Evolutionary conservation across 106 monocot genomes (phyloP), one percentile per base, ranked within the genome.

Genomic region (Dendrobium nobile): DNA sequence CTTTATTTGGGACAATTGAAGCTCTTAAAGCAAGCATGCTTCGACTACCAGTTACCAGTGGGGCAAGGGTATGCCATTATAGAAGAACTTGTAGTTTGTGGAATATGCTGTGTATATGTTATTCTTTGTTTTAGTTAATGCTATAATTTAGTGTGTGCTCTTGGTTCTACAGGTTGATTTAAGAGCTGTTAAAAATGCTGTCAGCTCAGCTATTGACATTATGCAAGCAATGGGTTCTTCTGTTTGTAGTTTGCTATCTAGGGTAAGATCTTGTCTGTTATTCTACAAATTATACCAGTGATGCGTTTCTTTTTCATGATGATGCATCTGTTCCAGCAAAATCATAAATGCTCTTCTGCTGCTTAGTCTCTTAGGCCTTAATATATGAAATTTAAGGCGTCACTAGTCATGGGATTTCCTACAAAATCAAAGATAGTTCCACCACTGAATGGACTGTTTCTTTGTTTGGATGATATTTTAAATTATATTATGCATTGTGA

Each of bases 191-290:
- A 90, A 86, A 75, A 84, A 83, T 84, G 88, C 90, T 75, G 56
- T 96, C 59, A 88, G 89, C 82, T 93, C 93, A 65, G 88, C 91
- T 31, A 79, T 93, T 81, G 91, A 93, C 82, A 86, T 96, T 27
- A 91, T 96, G 91, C 89, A 87, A 78, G 84, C 85, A 13, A 93
- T 96, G 91, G 88, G 88, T 56, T 88, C 93, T 22, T 89, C 93
- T 3, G 55, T 96, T 74, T 88, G 84, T 78, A 75, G 77, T 80
- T 86, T 96, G 79, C 59, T 90, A 41, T 79, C 89, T 20, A 89
- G 79, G 88, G 96, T 96, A 73, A 86, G 82, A 31, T 70, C n/a
- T 37, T 37, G n/a, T 37, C 70, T 37, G 33, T 70, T 70, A 70
- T 10, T 24, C 64, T 55, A 55, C 54, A 55, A 55, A 2, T 55